Base-by-base conservation (phyloP, 805 yeast species). In the Wickerhamiella bombiphila region DNA sequence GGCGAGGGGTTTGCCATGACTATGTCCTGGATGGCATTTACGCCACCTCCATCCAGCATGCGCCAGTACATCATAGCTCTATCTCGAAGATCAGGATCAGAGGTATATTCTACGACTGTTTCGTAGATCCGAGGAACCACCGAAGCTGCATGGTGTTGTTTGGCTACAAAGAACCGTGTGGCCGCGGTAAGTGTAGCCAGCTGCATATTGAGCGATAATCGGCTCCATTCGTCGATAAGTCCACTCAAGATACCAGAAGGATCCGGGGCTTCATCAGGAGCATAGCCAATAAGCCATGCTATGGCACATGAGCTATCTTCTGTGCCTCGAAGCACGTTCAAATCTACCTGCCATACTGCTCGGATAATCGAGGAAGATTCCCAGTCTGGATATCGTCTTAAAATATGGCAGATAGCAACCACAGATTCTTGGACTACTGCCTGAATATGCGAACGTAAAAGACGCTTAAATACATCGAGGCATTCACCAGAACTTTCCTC, bases 51-150 rank as follows among this genome's bases (percentile, higher is more conserved):
- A 24, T 24, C 26, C 5, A 86, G 58, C 21, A 86, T 58, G 40
- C 94, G 66, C 91, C 93, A 79, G 59, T 88, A 86, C 59, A 82
- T 74, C 51, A 65, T 77, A 0, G 88, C 95, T 29, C 94, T 60
- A 46, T 82, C 93, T 43, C 96, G 66, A 8, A 85, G 57, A 57
- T 88, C 97, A 0, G 95, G 94, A 48, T 82, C 76, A 43, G 76
- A 75, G 1, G 66, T 61, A 9, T 74, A 79, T 46, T 82, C 91
- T 0, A 93, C 79, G 5, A 85, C 79, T 54, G 63, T 56, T 49
- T 74, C 74, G 39, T 85, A 58, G 0, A 78, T 61, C 24, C 65
- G 63, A 26, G 81, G 60, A 2, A 83, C 71, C 9, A 77, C 50
- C n/a, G 5, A 17, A 2, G 60, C 51, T 47, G 78, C 79, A 16